These are phyloP conservation scores for Ceriops zippeliana DNA, from an alignment of 345 rosid species.

Conservation along the genomic window DNA sequence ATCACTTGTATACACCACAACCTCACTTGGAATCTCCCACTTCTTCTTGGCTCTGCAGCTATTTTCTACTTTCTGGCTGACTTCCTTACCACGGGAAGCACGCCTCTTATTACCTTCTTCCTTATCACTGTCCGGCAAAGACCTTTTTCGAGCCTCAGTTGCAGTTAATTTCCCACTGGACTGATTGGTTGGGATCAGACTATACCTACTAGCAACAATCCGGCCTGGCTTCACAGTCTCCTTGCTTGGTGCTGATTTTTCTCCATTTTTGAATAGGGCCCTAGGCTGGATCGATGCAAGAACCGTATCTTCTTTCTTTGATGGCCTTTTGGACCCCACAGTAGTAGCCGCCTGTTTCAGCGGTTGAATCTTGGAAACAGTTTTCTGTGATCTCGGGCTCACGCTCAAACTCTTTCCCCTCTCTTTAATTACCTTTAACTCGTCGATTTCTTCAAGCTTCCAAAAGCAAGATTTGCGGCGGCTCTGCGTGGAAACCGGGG, in stretches of 20 bases:
- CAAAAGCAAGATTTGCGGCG: slow-evolving; percentile 89
- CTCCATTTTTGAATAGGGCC: slow-evolving; percentile 75
- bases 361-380: slow-evolving; percentile 38
- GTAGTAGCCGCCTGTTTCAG: slow-evolving; percentile 73
- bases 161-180: slow-evolving; percentile 18
- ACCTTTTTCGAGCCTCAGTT: slow-evolving; percentile 55
- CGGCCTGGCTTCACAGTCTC: slow-evolving; percentile 68
- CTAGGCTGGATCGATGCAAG: slow-evolving; percentile 68
- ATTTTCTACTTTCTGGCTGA: slow-evolving; percentile 30
- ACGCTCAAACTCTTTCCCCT: slow-evolving; percentile 72
- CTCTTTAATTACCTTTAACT: slow-evolving; percentile 55
- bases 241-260: slow-evolving; percentile 46
- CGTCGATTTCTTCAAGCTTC: slow-evolving; percentile 78
- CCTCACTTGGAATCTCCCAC: slow-evolving; percentile 84
- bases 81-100: slow-evolving; percentile 42
- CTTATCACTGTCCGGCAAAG: slow-evolving; percentile 64
- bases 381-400: slow-evolving; percentile 70
- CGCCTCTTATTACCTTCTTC: slow-evolving; percentile 66
- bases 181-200: slow-evolving; percentile 34
- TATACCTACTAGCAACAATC: slow-evolving; percentile 72
- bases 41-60: slow-evolving; percentile 62
- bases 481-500: slow-evolving; percentile 59
- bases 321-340: slow-evolving; percentile 49
- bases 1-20: slow-evolving; percentile 35
- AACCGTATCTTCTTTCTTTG: slow-evolving; percentile 67